phyloP scores from a whole-genome alignment of 2,329 filamentous ascomycete species.

The Metarhizium rileyi region DNA sequence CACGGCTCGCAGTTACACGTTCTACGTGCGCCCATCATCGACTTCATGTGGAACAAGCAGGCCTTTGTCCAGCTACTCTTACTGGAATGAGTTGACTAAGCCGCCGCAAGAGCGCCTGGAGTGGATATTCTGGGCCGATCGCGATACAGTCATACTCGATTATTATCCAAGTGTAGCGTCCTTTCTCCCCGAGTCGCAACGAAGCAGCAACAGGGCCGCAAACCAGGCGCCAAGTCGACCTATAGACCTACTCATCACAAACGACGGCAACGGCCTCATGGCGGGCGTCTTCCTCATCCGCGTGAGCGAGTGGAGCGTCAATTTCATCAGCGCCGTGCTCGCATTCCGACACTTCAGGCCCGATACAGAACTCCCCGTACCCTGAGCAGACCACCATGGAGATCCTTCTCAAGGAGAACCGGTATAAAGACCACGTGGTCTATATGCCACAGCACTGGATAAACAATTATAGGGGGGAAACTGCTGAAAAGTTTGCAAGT shows the following conservation, averaged over 20 bases:
- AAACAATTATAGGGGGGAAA: conserved; percentile 8
- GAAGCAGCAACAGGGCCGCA: neutral
- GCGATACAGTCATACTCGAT: conserved; percentile 12
- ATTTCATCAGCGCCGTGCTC: conserved; percentile 11
- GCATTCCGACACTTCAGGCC: conserved; percentile 10
- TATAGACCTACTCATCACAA: conserved; percentile 7
- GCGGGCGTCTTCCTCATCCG: conserved; percentile 13
- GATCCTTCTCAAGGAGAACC: conserved; percentile 6
- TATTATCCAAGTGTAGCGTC: conserved; percentile 7
- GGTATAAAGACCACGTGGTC: conserved; percentile 3
- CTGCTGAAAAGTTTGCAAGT: neutral
- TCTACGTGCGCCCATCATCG: neutral
- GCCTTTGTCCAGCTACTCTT: neutral
- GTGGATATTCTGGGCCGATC: conserved; percentile 13
- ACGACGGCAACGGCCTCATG: conserved; percentile 13
- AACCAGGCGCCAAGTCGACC: neutral
- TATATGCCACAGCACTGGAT: conserved; percentile 13
- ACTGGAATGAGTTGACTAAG: conserved; percentile 11
- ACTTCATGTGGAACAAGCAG: neutral
- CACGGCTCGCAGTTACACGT: neutral
- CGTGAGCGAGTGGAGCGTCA: conserved; percentile 9
- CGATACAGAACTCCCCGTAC: conserved; percentile 7
- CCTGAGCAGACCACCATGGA: conserved; percentile 14
- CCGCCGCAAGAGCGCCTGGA: conserved; percentile 7
- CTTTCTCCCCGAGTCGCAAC: conserved; percentile 4